Base-by-base conservation (phyloP, 768 basidiomycete genomes). In the Agrocybe pediades region DNA sequence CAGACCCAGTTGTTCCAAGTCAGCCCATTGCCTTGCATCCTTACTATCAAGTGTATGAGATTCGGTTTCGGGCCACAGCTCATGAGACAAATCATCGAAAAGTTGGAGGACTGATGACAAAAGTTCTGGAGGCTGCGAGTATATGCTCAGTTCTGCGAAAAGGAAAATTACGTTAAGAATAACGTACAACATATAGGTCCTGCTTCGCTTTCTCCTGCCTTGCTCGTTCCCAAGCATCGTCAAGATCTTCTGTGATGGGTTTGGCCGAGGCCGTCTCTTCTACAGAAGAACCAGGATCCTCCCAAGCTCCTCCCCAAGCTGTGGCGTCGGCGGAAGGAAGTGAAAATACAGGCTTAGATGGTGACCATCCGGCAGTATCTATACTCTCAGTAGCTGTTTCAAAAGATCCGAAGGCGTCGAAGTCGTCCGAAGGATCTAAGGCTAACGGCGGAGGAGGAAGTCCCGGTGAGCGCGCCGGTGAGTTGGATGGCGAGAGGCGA, bases 191-290 rank as follows among this genome's bases (percentile, higher is more conserved):
- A 64, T 80, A 75, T 41, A 76, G 76, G 64, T 90, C 82, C 61
- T 81, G 75, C 54, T 75, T 77, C 57, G 80, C 80, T 60, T 88
- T 86, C 55, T 79, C 71, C 60, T 71, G 74, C 55, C 73, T 79
- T 11, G 87, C 86, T 9, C 67, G 61, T 58, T 87, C 87, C 88
- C 89, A 90, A 67, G 87, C 86, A 62, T 90, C 86, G 5, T 71
- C 65, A 6, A 66, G 62, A 41, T 72, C 69, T 6, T 66, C 63
- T 24, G n/a, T 52, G n/a, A 49, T 29, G 33, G 66, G 60, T 15
- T 42, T 33, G 19, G 19, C 33, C 51, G 45, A 9, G 47, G 42
- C 46, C 65, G 59, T 48, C 25, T 56, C 49, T 2, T 44, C 49
- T 13, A 53, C 57, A 41, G 42, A 46, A 21, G 56, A 63, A 15